Evolutionary conservation across 2,329 filamentous ascomycete species (phyloP).

Genomic region (Aspergillus sp.): DNA sequence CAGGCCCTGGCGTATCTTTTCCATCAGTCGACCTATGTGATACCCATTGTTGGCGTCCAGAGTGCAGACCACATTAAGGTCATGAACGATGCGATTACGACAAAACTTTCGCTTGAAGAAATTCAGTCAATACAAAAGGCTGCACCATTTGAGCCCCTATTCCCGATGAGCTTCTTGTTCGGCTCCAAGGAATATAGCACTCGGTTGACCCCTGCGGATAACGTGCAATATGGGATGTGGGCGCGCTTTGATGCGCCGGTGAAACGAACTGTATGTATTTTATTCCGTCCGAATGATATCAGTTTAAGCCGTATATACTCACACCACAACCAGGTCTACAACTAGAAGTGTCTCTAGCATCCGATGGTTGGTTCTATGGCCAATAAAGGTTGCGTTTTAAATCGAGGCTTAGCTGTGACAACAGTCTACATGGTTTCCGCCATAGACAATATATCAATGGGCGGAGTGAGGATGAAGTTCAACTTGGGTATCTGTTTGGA

Average conservation of each 20-base stretch:
- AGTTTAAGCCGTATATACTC: too few species aligned
- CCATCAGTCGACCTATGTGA: constrained; percentile 7
- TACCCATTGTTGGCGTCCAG: constrained; percentile 8
- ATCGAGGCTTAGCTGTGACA: too few species aligned
- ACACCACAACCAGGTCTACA: too few species aligned
- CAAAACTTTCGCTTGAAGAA: neutral
- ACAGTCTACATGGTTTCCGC: too few species aligned
- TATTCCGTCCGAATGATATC: neutral
- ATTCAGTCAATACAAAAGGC: neutral
- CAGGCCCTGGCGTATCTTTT: constrained; percentile 3
- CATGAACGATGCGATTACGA: neutral
- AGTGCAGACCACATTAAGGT: constrained; percentile 2
- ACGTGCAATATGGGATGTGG: neutral
- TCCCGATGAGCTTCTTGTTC: constrained; percentile 3
- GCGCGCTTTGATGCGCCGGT: neutral
- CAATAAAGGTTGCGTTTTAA: too few species aligned
- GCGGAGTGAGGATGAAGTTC: neutral
- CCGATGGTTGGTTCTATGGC: too few species aligned
- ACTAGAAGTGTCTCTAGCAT: too few species aligned
- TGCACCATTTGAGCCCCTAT: neutral
- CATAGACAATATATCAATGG: too few species aligned
- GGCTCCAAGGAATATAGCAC: neutral
- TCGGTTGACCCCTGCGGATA: neutral
- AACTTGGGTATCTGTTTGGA: neutral
- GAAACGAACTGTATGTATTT: neutral